Evolutionary conservation across 2,329 filamentous ascomycete species (phyloP), one percentile per base, ranked within the genome.

Genomic region (Pleomassaria siparia): DNA sequence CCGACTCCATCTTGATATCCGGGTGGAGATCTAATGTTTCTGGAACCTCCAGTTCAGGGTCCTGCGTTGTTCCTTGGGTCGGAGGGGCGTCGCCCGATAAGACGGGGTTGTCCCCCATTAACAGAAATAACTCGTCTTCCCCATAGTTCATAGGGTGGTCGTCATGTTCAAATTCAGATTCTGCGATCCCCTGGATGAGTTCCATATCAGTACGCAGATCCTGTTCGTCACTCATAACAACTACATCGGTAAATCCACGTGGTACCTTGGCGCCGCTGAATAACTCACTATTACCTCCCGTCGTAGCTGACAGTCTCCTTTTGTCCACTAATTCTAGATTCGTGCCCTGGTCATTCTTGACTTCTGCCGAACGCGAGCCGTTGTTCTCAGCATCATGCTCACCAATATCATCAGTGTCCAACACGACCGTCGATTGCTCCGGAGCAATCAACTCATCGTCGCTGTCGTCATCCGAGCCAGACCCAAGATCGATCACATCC

Each of bases 1-100:
- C 58, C 10, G 63, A 64, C 35, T 69, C 66, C 42, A 66, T 53
- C 36, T 68, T 64, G 25, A 67, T 45, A 29, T 63, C 56, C 4
- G 61, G 48, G 26, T 59, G 35, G 30, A 33, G 25, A n/a, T 46
- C 48, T 16, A 22, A 18, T 24, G 49, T 43, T 13, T 50, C 43
- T 46, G 18, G 26, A 9, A 13, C 15, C 30, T 39, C 35, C 12
- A 11, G 3, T 22, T 37, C 35, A 15, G 35, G 18, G 6, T 24
- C 28, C 29, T 26, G n/a, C n/a, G 15, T 15, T 16, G 44, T 36
- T 6, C 49, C 43, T 30, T 41, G 26, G 24, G 21, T 32, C 49
- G 46, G 15, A 33, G 26, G 28, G 2, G 45, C 37, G 6, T 57
- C 51, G 15, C n/a, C n/a, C n/a, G 53, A 43, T 10, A 56, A 39